phyloP scores from a whole-genome alignment of 495 filamentous ascomycete species.

The Penicillium antarcticum region DNA sequence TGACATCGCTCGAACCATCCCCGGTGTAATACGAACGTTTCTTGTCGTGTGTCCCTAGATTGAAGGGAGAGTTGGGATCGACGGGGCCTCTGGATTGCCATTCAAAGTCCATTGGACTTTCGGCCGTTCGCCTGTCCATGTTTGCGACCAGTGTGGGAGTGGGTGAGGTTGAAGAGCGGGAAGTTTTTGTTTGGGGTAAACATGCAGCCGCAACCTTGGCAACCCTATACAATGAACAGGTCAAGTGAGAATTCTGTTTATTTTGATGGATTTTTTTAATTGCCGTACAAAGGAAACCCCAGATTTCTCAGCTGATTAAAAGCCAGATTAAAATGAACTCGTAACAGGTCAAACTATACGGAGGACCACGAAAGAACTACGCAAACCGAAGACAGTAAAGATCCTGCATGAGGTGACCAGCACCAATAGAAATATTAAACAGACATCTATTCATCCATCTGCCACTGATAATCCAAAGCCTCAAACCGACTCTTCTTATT shows the following conservation, averaged over 20 bases:
- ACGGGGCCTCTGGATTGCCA: slow-evolving; percentile 57
- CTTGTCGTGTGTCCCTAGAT: slow-evolving; percentile 42
- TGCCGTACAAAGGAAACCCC: too few relatives aligned
- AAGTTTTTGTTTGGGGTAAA: slow-evolving; percentile 32
- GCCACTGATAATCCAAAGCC: slow-evolving; percentile 87
- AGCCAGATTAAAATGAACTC: too few relatives aligned
- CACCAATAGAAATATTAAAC: slow-evolving; percentile 4
- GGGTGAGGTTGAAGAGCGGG: slow-evolving; percentile 12
- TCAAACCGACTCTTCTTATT: slow-evolving; percentile 71
- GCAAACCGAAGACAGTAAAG: not conserved
- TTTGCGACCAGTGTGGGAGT: slow-evolving; percentile 2
- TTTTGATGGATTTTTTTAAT: too few relatives aligned
- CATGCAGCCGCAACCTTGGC: slow-evolving; percentile 22
- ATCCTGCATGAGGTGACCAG: slow-evolving; percentile 12
- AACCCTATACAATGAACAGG: not conserved
- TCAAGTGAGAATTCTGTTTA: not conserved
- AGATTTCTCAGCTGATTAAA: too few relatives aligned
- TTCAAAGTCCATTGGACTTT: slow-evolving; percentile 69
- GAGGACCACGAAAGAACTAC: too few relatives aligned
- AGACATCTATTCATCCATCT: slow-evolving; percentile 73
- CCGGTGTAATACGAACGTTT: slow-evolving; percentile 45
- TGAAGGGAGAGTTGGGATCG: slow-evolving; percentile 58
- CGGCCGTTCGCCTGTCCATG: slow-evolving; percentile 47
- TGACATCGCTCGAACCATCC: not conserved
- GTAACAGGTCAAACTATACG: too few relatives aligned